phyloP scores from a whole-genome alignment of 1,139 yeast species.

The Saccharomyces hybrid region DNA sequence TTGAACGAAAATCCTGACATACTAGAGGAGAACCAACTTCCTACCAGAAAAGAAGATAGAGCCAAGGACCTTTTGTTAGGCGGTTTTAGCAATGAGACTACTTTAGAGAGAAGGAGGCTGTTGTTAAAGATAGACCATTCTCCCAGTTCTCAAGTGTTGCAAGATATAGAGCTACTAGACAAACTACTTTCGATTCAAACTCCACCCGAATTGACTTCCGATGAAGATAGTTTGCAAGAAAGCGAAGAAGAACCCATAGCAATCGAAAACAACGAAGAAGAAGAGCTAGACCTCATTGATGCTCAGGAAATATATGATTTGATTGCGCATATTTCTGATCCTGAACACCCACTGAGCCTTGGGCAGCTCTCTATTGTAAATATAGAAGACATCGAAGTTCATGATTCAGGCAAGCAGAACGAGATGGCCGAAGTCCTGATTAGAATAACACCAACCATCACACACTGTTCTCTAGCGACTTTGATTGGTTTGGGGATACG shows the following conservation, averaged over 20 bases:
- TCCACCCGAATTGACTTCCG: conserved; percentile 21
- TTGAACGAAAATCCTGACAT: conserved; percentile 90
- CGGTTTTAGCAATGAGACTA: conserved; percentile 18
- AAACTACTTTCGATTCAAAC: conserved; percentile 18
- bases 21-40: conserved; percentile 66
- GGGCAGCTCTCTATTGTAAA: conserved; percentile 95
- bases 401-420: conserved; percentile 43
- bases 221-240: conserved; percentile 8
- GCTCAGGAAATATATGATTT: conserved; percentile 66
- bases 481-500: conserved; percentile 91
- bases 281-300: conserved; percentile 62
- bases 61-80: conserved; percentile 17
- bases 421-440: conserved; percentile 71
- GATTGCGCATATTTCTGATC: conserved; percentile 86
- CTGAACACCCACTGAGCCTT: conserved; percentile 92
- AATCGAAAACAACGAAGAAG: conserved; percentile 30
- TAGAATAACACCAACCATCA: conserved; percentile 91
- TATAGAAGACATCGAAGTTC: conserved; percentile 66
- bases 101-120: conserved; percentile 24
- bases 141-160: conserved; percentile 20
- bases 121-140: conserved; percentile 22
- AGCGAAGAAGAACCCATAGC: neutral
- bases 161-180: conserved; percentile 25
- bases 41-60: conserved; percentile 46
- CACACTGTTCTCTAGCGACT: conserved; percentile 95